Conservation (phyloP, 768 basidiomycete genomes). For the Mrakia frigida region DNA sequence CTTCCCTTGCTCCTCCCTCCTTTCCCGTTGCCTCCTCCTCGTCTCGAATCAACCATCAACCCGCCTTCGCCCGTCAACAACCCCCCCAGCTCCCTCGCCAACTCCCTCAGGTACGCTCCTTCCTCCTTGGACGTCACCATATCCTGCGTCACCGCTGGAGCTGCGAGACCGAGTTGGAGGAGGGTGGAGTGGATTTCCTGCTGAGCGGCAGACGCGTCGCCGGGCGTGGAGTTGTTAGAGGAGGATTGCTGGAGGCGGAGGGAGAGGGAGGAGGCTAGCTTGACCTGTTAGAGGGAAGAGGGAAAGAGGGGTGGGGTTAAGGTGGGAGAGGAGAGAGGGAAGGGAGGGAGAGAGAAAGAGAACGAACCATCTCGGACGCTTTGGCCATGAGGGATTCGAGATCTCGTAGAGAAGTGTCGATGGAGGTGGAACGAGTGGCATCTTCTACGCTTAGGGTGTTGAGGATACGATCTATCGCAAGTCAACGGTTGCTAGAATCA, state of each 20-base stretch:
- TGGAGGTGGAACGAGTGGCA: background rate
- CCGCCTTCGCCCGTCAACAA: slow-evolving; percentile 55
- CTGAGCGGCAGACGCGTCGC: background rate
- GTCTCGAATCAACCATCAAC: slow-evolving; percentile 29
- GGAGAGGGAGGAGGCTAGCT: slow-evolving; percentile 79
- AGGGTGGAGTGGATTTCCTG: slow-evolving; percentile 51
- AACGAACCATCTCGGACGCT: slow-evolving; percentile 73
- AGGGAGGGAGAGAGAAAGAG: background rate
- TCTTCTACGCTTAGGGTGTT: slow-evolving; percentile 8
- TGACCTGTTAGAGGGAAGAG: slow-evolving; percentile 45
- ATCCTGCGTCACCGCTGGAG: slow-evolving; percentile 69
- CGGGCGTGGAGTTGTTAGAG: background rate
- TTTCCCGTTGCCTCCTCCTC: background rate
- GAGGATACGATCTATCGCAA: slow-evolving; percentile 7
- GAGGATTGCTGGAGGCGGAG: slow-evolving; percentile 17
- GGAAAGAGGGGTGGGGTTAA: background rate
- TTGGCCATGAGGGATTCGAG: slow-evolving; percentile 85
- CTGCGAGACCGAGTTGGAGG: slow-evolving; percentile 75
- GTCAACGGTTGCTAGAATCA: background rate
- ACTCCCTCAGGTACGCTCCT: slow-evolving; percentile 66
- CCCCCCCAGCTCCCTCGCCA: slow-evolving; percentile 73
- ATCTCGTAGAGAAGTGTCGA: slow-evolving; percentile 58
- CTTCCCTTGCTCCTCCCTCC: slow-evolving; percentile 49
- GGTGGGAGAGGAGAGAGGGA: background rate
- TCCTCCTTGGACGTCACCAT: slow-evolving; percentile 72